These are phyloP conservation scores for Nicotiana benthamiana DNA, from an alignment of 257 asterid genomes.

Conservation along the genomic window DNA sequence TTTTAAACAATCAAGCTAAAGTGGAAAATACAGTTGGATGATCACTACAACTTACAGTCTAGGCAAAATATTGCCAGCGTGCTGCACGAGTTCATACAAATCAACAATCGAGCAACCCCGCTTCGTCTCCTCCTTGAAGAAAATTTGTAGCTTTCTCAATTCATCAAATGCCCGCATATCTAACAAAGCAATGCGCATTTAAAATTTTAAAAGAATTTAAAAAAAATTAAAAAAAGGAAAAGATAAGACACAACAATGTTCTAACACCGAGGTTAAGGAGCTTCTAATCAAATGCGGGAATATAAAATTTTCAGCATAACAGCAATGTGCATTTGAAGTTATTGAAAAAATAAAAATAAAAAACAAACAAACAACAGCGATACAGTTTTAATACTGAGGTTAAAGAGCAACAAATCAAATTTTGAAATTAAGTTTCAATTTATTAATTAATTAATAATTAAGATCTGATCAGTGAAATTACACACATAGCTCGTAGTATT, in stretches of 20 bases:
- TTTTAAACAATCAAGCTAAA: neutral
- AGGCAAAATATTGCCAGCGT: slow-evolving; percentile 96
- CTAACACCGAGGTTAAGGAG: neutral
- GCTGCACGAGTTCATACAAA: slow-evolving; percentile 97
- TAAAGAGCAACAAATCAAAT: neutral
- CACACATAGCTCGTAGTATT: slow-evolving; percentile 93
- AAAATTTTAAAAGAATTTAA: neutral
- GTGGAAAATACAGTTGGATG: neutral
- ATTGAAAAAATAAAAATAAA: neutral
- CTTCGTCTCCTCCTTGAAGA: slow-evolving; percentile 76
- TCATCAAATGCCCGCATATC: slow-evolving; percentile 99
- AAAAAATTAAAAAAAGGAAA: neutral
- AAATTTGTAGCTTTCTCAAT: slow-evolving; percentile 83
- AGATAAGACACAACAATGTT: neutral
- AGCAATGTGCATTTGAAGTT: neutral
- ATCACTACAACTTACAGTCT: slow-evolving; percentile 51
- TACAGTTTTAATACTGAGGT: neutral
- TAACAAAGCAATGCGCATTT: slow-evolving; percentile 21
- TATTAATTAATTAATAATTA: neutral
- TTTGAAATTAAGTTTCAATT: neutral
- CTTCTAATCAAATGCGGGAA: neutral
- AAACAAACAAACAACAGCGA: neutral
- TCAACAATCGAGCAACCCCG: slow-evolving; percentile 95
- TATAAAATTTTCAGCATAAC: neutral
- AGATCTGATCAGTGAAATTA: slow-evolving; percentile 19